A percentile compares a stretch with the other conserved stretches of the same genome.
Conservation (phyloP, 2,329 filamentous ascomycete genomes). For the Phyllosticta ampelicida region DNA sequence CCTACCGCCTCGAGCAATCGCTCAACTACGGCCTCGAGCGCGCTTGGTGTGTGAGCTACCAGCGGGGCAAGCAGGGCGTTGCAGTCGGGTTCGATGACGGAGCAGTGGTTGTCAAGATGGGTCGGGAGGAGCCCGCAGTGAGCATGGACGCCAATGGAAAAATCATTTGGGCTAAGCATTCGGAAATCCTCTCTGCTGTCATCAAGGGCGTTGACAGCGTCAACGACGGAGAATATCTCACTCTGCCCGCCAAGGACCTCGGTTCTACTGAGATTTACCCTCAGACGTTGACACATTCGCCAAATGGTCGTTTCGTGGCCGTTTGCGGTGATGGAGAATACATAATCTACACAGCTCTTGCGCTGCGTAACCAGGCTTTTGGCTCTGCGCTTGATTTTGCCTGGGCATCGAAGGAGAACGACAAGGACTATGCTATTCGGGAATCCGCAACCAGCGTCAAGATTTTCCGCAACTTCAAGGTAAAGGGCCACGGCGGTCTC, state of each 20-base stretch:
- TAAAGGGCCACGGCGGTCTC: conserved; percentile 67
- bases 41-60: conserved; percentile 95
- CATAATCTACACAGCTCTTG: conserved; percentile 95
- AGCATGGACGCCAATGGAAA: conserved; percentile 97
- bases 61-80: conserved; percentile 86
- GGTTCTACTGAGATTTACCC: conserved; percentile 96
- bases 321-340: conserved; percentile 96
- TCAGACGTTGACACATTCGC: conserved; percentile 88
- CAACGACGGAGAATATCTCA: conserved; percentile 83
- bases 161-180: conserved; percentile 90
- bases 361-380: conserved; percentile 96
- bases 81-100: conserved; percentile 97
- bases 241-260: conserved; percentile 83
- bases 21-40: conserved; percentile 92
- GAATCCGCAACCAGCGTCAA: conserved; percentile 92
- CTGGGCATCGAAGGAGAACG: conserved; percentile 95
- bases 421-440: conserved; percentile 95
- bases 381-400: conserved; percentile 92
- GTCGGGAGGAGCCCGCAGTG: conserved; percentile 90
- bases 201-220: conserved; percentile 84
- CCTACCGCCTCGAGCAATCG: conserved; percentile 90
- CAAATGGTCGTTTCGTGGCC: conserved; percentile 82
- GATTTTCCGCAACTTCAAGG: conserved; percentile 95
- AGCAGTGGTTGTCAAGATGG: conserved; percentile 94
- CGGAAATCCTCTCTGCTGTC: conserved; percentile 86